These are phyloP conservation scores for Globisporangium irregulare DNA, from an alignment of 352 stramenopile species.

Conservation along the genomic window DNA sequence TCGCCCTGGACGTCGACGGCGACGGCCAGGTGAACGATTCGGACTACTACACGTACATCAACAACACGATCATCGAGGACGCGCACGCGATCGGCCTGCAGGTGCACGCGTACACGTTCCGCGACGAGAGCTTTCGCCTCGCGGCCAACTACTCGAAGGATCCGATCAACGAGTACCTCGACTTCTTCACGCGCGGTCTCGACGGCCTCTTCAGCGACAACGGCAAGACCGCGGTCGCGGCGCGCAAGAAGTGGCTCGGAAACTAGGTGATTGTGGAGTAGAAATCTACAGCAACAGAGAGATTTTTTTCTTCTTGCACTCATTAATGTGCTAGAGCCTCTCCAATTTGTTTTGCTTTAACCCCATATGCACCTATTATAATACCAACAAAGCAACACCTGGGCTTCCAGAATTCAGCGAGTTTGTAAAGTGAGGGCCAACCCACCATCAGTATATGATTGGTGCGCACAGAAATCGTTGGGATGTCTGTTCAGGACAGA, in stretches of 20 bases:
- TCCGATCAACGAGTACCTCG: constrained; percentile 54
- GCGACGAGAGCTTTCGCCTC: constrained; percentile 61
- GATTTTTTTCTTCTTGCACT: no score
- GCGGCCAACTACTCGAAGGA: constrained; percentile 63
- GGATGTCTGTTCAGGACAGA: not conserved
- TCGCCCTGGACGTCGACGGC: constrained; percentile 55
- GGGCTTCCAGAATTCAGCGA: not conserved
- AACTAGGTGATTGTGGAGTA: constrained; percentile 1
- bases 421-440: not conserved
- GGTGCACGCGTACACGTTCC: constrained; percentile 66
- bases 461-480: not conserved
- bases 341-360: not conserved
- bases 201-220: constrained; percentile 67
- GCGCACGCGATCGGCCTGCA: constrained; percentile 53
- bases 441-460: not conserved
- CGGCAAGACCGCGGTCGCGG: constrained; percentile 46
- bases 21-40: constrained; percentile 58
- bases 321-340: not conserved
- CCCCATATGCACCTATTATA: not conserved
- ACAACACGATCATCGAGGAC: constrained; percentile 44
- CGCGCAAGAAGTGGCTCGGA: constrained; percentile 36
- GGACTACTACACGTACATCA: constrained; percentile 50
- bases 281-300: not conserved
- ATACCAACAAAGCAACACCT: not conserved
- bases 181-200: constrained; percentile 60